Evolutionary conservation across 148 eudicot species (phyloP).

Genomic region (Chenopodium suecicum): DNA sequence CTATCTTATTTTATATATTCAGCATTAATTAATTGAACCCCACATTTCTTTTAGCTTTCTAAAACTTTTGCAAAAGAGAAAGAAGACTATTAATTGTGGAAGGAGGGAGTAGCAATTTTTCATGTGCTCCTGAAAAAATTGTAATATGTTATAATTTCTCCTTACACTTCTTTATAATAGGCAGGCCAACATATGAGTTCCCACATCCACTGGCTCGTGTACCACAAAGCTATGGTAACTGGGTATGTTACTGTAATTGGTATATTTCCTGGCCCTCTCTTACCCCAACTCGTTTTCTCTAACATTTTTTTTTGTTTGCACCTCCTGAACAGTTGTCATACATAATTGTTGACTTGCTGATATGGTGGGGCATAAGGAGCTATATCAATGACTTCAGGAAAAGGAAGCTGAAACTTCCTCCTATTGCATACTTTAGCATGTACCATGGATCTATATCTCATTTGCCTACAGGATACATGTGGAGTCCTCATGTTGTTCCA

Average conservation of each 20-base stretch:
- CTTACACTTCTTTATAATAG: slow-evolving; percentile 40
- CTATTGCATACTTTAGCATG: slow-evolving; percentile 88
- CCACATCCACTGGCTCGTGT: slow-evolving; percentile 93
- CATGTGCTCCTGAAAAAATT: background rate
- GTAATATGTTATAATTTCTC: slow-evolving; percentile 16
- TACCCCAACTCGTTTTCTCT: background rate
- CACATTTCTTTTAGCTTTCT: no score
- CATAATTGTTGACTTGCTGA: slow-evolving; percentile 75
- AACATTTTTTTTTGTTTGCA: slow-evolving; percentile 10
- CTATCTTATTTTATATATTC: no score
- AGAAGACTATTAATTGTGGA: no score
- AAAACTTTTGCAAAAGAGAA: no score
- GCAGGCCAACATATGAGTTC: slow-evolving; percentile 96
- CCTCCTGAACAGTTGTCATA: slow-evolving; percentile 63
- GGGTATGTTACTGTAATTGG: slow-evolving; percentile 53
- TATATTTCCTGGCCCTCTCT: background rate
- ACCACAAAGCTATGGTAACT: slow-evolving; percentile 83
- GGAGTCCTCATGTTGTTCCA: slow-evolving; percentile 93
- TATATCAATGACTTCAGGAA: slow-evolving; percentile 83
- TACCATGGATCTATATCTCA: slow-evolving; percentile 86
- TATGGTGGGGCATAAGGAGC: slow-evolving; percentile 96
- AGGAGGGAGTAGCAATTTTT: background rate
- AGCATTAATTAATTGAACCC: no score
- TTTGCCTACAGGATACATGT: slow-evolving; percentile 91
- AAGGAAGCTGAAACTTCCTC: slow-evolving; percentile 83